Percentiles rank a stretch among this genome's conserved stretches.
Conservation (phyloP, 148 eudicot genomes). For the Fagopyrum homotropicum region DNA sequence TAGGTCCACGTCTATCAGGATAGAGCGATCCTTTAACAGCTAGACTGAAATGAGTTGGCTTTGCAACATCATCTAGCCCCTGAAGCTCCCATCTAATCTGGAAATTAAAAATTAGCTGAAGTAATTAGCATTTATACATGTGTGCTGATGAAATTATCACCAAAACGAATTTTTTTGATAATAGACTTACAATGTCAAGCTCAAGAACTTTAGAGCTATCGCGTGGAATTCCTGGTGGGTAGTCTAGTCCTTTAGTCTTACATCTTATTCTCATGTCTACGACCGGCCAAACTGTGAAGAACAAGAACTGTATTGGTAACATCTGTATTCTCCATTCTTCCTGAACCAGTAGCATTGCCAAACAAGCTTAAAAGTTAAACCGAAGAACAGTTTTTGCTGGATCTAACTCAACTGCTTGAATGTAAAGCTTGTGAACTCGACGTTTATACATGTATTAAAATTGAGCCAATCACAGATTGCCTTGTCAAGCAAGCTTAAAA, state of each 20-base stretch:
- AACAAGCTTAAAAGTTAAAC: background rate
- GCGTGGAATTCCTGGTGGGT: slow-evolving; percentile 63
- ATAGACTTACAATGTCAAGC: slow-evolving; percentile 70
- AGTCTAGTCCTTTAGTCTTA: slow-evolving; percentile 51
- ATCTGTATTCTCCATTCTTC: slow-evolving; percentile 92
- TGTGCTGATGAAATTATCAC: background rate
- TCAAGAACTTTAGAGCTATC: slow-evolving; percentile 63
- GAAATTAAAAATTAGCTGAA: background rate
- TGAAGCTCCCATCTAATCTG: slow-evolving; percentile 88
- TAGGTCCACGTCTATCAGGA: slow-evolving; percentile 51
- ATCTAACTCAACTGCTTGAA: too few relatives aligned
- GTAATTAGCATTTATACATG: background rate
- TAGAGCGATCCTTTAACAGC: slow-evolving; percentile 66
- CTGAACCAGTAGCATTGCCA: slow-evolving; percentile 23
- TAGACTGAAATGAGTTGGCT: slow-evolving; percentile 62
- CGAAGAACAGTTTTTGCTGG: too few relatives aligned
- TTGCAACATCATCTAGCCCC: slow-evolving; percentile 60
- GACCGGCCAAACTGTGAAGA: slow-evolving; percentile 58
- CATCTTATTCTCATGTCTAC: slow-evolving; percentile 77
- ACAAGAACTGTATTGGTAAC: slow-evolving; percentile 74
- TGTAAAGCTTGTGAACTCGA: background rate
- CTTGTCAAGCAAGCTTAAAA: background rate
- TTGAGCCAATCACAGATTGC: background rate
- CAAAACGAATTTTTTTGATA: background rate
- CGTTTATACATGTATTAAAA: background rate